Evolutionary conservation across 306 rosid genomes (phyloP), one percentile per base, ranked within the genome.

Genomic region (Luffa acutangula): DNA sequence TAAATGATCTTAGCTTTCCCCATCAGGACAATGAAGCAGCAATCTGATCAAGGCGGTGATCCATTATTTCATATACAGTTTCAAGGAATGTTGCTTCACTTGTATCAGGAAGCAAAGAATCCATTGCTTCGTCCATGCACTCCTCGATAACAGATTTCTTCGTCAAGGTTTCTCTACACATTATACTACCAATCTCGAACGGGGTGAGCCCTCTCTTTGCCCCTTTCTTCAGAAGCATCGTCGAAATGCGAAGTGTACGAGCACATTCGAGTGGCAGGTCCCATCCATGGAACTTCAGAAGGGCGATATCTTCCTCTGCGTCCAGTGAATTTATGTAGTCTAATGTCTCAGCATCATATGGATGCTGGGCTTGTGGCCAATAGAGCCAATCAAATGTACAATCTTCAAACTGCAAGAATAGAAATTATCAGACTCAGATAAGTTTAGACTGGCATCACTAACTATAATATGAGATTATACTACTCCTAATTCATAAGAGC

Each of bases 341-440:
- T 51, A 92, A 20, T 41, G 85, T 86, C 87, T 91, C 97, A 0
- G 81, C 82, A 21, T 92, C 83, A 85, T 85, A 94, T 3, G 91
- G 89, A 80, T 87, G 80, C 80, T 87, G 92, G 76, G 98, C 92
- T 87, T 94, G 98, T 25, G 98, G 95, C 98, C 98, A 94, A 76
- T 92, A 92, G 54, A 94, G 94, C 98, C 98, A 94, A 80, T 94
- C 98, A 65, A 94, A 94, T 82, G 98, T 92, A 75, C 96, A 90
- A 82, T 94, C 98, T 86, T 94, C 97, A 79, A 94, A 92, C 97
- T 94, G 90, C 84, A 84, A 76, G 70, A 51, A 80, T 7, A 20
- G 37, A 25, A 46, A 36, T 52, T 14, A 3, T 46, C 36, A n/a
- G 6, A 43, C 11, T 46, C 20, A 14, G 51, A 46, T n/a, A 41